Evolutionary conservation across 305 asterid species (phyloP), one percentile per base, ranked within the genome.

Genomic region (Stenogyne calaminthoides): DNA sequence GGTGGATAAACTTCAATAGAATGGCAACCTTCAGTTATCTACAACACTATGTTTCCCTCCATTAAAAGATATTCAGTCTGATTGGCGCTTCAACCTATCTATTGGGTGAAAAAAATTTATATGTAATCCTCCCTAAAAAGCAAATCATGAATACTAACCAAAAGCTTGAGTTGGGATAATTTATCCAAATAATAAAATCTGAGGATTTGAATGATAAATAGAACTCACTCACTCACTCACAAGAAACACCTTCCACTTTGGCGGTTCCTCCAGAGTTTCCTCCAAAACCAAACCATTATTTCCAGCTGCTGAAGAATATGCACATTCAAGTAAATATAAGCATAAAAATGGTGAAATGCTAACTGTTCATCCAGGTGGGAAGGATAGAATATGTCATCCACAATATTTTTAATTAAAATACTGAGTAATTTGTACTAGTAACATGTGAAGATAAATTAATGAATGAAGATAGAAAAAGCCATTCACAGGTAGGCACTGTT

Each of bases 231-330:
- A 85, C 90, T 83, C 93, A 90, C 98, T 93, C 98, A 93, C 98
- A 81, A 77, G 96, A 78, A 93, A 93, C 80, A 91, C 91, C 91
- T 91, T 93, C 98, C 98, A 93, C 85, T 90, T 94, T 71, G 97
- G 97, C 49, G 97, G 96, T 85, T 82, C 92, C 85, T 95, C 99
- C 86, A 95, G 82, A 77, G 75, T 84, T 86, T 95, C 91, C 82
- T 90, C 88, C 91, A 95, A 83, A 82, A 86, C 80, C 39, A 87
- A 82, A 64, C 77, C 80, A 82, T 79, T 78, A 74, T 63, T 80
- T 82, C 86, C 80, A 75, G 80, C 85, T 74, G 84, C 81, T 40
- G 86, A 82, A 77, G 88, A 81, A 79, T 82, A 92, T 81, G 78
- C 80, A 80, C 75, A 68, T 62, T 61, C 74, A 78, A 40, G 72